These are phyloP conservation scores for Didymella lethalis DNA, from an alignment of 2,329 filamentous ascomycete genomes.

Conservation along the genomic window DNA sequence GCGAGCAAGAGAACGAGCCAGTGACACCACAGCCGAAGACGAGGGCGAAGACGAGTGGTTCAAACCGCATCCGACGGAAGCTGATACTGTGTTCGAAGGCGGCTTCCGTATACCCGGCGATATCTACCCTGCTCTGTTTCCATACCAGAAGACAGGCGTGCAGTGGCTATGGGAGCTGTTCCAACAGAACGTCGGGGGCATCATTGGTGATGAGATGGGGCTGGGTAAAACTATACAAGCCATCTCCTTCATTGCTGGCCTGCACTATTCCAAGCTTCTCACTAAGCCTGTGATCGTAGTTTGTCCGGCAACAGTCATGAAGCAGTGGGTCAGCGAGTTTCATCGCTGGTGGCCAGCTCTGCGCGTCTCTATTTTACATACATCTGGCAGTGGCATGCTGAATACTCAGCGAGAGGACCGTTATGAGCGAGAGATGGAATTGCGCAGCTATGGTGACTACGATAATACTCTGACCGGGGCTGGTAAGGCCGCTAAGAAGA, in stretches of 20 bases:
- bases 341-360: slow-evolving; percentile 99
- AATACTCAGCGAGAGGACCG: slow-evolving; percentile 70
- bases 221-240: slow-evolving; percentile 91
- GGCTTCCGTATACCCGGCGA: slow-evolving; percentile 87
- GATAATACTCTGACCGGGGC: slow-evolving; percentile 59
- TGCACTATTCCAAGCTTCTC: slow-evolving; percentile 90
- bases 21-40: slow-evolving; percentile 37
- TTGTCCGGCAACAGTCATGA: slow-evolving; percentile 91
- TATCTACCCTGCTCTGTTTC: slow-evolving; percentile 89
- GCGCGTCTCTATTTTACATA: slow-evolving; percentile 91
- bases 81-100: slow-evolving; percentile 77
- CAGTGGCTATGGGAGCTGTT: slow-evolving; percentile 96
- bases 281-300: slow-evolving; percentile 88
- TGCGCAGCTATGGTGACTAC: slow-evolving; percentile 56
- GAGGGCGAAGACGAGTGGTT: slow-evolving; percentile 73
- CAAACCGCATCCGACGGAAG: slow-evolving; percentile 81
- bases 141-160: slow-evolving; percentile 96
- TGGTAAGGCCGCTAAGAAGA: slow-evolving; percentile 75
- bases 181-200: slow-evolving; percentile 87
- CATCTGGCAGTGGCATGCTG: slow-evolving; percentile 95
- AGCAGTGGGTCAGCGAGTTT: slow-evolving; percentile 98
- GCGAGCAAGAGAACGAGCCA: slow-evolving; percentile 52
- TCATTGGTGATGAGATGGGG: slow-evolving; percentile 98
- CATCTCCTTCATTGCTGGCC: slow-evolving; percentile 83
- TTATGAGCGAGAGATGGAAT: slow-evolving; percentile 68